Evolutionary conservation across 2,329 filamentous ascomycete species (phyloP).

Genomic region (Cladosporium velox): DNA sequence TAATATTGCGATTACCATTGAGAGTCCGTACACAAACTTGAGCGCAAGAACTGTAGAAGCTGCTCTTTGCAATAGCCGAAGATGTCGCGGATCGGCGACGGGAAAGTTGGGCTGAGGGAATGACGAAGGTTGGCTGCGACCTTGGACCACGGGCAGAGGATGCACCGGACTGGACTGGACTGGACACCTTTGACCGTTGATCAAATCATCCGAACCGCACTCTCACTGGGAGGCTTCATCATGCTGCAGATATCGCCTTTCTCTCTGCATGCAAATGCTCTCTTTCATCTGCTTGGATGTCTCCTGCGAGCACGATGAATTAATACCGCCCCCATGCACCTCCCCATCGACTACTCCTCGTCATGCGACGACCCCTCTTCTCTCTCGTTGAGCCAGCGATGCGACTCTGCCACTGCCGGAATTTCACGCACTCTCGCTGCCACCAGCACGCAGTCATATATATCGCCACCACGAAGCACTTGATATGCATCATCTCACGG

Average conservation of each 20-base stretch:
- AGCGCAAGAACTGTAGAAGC: neutral
- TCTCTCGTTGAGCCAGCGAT: neutral
- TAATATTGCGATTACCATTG: no score
- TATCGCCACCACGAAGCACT: neutral
- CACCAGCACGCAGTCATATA: neutral
- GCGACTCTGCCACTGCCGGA: neutral
- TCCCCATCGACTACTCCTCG: neutral
- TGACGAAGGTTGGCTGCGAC: neutral
- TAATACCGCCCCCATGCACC: neutral
- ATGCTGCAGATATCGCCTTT: neutral
- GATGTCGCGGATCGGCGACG: neutral
- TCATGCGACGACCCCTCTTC: constrained; percentile 3
- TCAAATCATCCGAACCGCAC: neutral
- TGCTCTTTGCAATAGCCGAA: neutral
- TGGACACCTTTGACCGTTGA: neutral
- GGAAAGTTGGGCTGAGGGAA: neutral
- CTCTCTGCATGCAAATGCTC: neutral
- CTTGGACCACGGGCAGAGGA: neutral
- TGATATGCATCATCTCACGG: neutral
- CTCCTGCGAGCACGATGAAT: neutral
- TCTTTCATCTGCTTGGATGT: neutral
- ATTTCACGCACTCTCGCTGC: constrained; percentile 7
- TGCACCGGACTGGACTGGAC: neutral
- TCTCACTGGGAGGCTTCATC: neutral
- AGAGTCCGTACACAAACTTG: no score